These are phyloP conservation scores for Iris macrosiphon DNA, from an alignment of 106 monocot species.

Conservation along the genomic window DNA sequence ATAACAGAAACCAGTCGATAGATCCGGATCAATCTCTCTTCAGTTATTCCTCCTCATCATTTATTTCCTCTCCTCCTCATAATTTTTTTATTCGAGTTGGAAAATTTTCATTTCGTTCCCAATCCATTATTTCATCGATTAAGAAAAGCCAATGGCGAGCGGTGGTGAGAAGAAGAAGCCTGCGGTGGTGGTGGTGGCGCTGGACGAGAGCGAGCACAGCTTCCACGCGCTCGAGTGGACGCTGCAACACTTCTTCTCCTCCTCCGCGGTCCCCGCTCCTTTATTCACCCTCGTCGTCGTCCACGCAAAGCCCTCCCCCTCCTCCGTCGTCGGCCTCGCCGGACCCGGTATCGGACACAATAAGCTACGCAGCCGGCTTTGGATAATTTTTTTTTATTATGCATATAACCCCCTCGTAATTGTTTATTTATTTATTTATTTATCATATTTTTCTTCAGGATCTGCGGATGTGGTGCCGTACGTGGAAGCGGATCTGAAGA, in stretches of 20 bases:
- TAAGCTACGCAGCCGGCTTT: too few relatives aligned
- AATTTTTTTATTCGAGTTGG: too few relatives aligned
- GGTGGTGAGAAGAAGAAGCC: too few relatives aligned
- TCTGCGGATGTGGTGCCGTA: constrained; percentile 35
- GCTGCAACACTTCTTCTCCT: constrained; percentile 31
- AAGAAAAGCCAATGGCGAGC: too few relatives aligned
- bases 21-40: too few relatives aligned
- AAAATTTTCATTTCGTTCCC: too few relatives aligned
- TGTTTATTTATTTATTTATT: neutral
- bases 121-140: too few relatives aligned
- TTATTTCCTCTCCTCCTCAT: too few relatives aligned
- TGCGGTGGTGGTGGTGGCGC: constrained; percentile 56
- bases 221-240: constrained; percentile 56
- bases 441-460: neutral
- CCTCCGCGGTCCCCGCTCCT: neutral
- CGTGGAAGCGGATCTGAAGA: constrained; percentile 52
- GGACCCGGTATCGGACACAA: constrained; percentile 72
- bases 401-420: too few relatives aligned
- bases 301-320: constrained; percentile 51
- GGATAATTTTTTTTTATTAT: too few relatives aligned
- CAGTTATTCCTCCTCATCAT: too few relatives aligned
- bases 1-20: too few relatives aligned
- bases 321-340: constrained; percentile 45
- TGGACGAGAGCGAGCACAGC: constrained; percentile 66
- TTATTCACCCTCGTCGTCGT: constrained; percentile 59